These are phyloP conservation scores for Inga leiocalycina DNA, from an alignment of 306 rosid genomes.

Conservation along the genomic window DNA sequence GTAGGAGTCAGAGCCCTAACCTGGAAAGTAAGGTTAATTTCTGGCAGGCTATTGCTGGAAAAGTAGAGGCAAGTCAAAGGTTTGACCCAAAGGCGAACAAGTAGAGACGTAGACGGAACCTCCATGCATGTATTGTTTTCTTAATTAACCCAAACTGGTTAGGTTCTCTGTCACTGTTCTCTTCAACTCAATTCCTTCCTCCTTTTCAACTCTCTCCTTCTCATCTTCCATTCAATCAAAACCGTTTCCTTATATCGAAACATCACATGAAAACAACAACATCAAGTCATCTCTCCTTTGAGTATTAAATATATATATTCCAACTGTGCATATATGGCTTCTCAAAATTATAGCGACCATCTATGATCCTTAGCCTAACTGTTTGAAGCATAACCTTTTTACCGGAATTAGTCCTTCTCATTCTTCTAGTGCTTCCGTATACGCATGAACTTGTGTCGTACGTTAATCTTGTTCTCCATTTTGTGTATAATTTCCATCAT, in stretches of 20 bases:
- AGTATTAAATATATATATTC: neutral
- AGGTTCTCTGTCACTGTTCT: slow-evolving; percentile 25
- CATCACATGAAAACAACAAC: neutral
- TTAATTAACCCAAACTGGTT: neutral
- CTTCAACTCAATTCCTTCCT: slow-evolving; percentile 14
- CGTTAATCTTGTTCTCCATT: neutral
- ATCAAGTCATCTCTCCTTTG: neutral
- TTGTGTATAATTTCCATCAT: neutral
- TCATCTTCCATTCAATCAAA: neutral
- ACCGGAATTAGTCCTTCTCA: neutral
- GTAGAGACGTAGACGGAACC: slow-evolving; percentile 45
- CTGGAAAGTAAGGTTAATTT: neutral
- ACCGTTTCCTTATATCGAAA: neutral
- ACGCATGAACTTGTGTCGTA: neutral
- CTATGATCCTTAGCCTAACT: neutral
- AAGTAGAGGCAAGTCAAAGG: slow-evolving; percentile 31
- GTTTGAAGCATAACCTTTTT: neutral
- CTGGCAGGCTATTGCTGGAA: slow-evolving; percentile 10
- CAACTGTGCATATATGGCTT: neutral
- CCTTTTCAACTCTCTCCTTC: slow-evolving; percentile 9
- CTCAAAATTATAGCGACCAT: neutral
- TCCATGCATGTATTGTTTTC: neutral
- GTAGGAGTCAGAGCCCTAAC: neutral
- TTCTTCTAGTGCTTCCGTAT: neutral
- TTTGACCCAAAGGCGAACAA: slow-evolving; percentile 26